Evolutionary conservation across 2,329 filamentous ascomycete genomes (phyloP), one percentile per base, ranked within the genome.

Genomic region (Pseudodiploospora longispora): DNA sequence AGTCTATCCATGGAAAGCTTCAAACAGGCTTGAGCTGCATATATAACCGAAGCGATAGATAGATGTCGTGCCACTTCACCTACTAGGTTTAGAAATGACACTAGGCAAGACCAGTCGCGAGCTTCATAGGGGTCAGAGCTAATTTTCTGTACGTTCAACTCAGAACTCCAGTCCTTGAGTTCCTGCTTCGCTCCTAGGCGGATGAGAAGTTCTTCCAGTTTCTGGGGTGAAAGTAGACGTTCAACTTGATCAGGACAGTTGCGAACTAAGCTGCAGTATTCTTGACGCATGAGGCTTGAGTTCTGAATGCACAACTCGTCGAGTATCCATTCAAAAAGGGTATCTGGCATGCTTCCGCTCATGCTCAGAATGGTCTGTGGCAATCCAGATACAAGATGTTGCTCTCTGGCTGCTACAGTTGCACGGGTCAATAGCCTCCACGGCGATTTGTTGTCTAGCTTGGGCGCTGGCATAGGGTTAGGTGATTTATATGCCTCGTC

Each of bases 311-410:
- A 76, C 27, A 82, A 65, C 63, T 82, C 74, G 40, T 76, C 64
- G 5, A 85, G 56, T 3, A 87, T 66, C 85, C 85, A 90, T 10
- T 73, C 54, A 40, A 87, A 71, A 1, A 88, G 56, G 43, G 83
- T 74, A 47, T 86, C 77, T 0, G 84, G 78, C 9, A 88, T 58
- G 6, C 49, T 51, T 9, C 53, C 53, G 2, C 46, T 51, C 38
- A 57, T 58, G 5, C 38, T 42, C 4, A 65, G 40, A 10, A 82
- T 65, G 37, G 76, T 72, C 44, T 76, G 71, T 1, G 81, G 70
- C 44, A 84, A 64, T 2, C 84, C 83, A 19, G 78, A 80, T 27
- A 78, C 62, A 42, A 88, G 75, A 33, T 76, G 69, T 51, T 80
- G 75, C 43, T 77, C 68, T 40, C 82, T 72, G 34, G 69, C 66